Conservation (phyloP, 805 yeast species). For the Candida quercuum region DNA sequence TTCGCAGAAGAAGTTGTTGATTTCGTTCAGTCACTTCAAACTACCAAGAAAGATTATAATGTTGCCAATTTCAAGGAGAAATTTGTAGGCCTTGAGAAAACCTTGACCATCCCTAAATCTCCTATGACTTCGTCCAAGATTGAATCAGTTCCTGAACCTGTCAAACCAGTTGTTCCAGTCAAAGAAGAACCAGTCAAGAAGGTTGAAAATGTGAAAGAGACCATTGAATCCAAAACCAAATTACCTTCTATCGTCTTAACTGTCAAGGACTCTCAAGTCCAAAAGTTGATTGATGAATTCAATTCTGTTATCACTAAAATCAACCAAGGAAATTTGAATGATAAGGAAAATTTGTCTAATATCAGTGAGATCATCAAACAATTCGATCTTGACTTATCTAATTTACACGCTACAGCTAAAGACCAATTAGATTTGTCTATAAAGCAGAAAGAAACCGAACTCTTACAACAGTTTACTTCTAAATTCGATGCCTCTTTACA, state of each 20-base stretch:
- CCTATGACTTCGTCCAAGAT: constrained; percentile 32
- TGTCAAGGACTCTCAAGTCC: constrained; percentile 24
- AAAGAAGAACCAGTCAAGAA: constrained; percentile 6
- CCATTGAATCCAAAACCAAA: constrained; percentile 9
- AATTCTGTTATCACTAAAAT: constrained; percentile 17
- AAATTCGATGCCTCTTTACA: constrained; percentile 60
- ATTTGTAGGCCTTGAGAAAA: constrained; percentile 32
- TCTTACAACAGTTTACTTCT: constrained; percentile 52
- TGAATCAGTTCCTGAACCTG: constrained; percentile 17
- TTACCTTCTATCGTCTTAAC: constrained; percentile 25
- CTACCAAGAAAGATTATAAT: constrained; percentile 23
- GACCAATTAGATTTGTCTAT: constrained; percentile 12
- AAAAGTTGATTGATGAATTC: constrained; percentile 21
- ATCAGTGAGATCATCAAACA: constrained; percentile 11
- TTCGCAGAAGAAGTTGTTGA: constrained; percentile 52
- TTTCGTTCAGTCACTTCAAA: constrained; percentile 35
- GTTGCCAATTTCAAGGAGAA: constrained; percentile 32
- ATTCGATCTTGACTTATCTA: constrained; percentile 18
- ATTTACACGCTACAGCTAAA: constrained; percentile 9
- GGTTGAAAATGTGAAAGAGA: constrained; percentile 9
- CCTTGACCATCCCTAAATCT: constrained; percentile 33
- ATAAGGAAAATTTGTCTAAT: constrained; percentile 9
- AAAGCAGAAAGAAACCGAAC: constrained; percentile 42
- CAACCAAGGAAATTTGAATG: constrained; percentile 18
- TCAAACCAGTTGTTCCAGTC: constrained; percentile 1